Percentiles rank a stretch among this genome's conserved stretches.
phyloP scores from a whole-genome alignment of 495 filamentous ascomycete genomes.

The Cercophora sp. region DNA sequence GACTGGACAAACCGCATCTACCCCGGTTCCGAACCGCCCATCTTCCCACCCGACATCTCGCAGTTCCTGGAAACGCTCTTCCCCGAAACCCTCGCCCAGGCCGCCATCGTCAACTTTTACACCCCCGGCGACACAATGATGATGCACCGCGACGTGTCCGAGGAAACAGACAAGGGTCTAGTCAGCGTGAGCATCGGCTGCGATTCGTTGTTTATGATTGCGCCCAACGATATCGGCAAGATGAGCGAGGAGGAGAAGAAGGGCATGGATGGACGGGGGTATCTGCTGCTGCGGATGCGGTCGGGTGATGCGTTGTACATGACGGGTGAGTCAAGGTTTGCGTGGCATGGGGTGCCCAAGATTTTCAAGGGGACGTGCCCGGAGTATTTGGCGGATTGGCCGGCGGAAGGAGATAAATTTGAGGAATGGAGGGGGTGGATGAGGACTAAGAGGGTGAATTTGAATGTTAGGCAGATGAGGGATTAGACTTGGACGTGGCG shows the following conservation, averaged over 20 bases:
- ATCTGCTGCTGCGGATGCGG: slow-evolving; percentile 60
- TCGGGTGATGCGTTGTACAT: slow-evolving; percentile 85
- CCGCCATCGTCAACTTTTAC: slow-evolving; percentile 90
- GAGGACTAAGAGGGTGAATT: slow-evolving; percentile 75
- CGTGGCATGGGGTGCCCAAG: slow-evolving; percentile 92
- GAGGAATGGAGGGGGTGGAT: slow-evolving; percentile 80
- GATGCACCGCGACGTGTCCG: slow-evolving; percentile 86
- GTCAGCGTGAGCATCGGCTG: slow-evolving; percentile 86
- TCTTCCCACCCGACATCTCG: slow-evolving; percentile 71
- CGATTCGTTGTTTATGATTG: slow-evolving; percentile 75
- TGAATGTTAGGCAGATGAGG: slow-evolving; percentile 90
- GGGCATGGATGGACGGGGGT: slow-evolving; percentile 29
- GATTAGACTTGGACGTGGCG: slow-evolving; percentile 36
- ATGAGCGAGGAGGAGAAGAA: slow-evolving; percentile 26
- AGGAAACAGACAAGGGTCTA: slow-evolving; percentile 67
- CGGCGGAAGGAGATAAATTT: slow-evolving; percentile 50
- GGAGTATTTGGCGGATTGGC: slow-evolving; percentile 69
- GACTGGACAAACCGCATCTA: slow-evolving; percentile 87
- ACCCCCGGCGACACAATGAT: slow-evolving; percentile 81
- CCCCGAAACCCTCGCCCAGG: slow-evolving; percentile 68
- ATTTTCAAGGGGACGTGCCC: slow-evolving; percentile 76
- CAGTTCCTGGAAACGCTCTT: slow-evolving; percentile 61
- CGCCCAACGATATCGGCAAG: slow-evolving; percentile 40
- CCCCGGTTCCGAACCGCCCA: slow-evolving; percentile 59
- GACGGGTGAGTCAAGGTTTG: slow-evolving; percentile 71